Percentiles rank a stretch among this genome's conserved stretches.
Conservation (phyloP, 1,284 basidiomycete genomes). For the Waitea zeae region DNA sequence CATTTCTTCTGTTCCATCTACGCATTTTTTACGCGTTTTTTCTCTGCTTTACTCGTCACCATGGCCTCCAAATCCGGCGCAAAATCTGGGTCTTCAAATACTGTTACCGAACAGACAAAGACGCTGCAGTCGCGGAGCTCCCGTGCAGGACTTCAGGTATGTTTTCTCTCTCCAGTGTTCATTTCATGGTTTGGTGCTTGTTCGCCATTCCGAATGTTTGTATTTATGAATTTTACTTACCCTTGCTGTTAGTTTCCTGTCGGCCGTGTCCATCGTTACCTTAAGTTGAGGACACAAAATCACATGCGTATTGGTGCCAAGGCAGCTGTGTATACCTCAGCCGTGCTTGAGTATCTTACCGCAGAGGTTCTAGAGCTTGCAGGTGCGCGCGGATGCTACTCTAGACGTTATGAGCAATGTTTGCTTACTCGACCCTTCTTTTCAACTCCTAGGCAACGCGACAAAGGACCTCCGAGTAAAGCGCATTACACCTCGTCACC, state of each 20-base stretch:
- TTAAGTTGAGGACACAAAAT: constrained; percentile 87
- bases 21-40: not conserved
- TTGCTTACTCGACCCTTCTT: constrained; percentile 1
- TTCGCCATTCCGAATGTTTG: constrained; percentile 14
- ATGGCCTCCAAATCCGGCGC: not conserved
- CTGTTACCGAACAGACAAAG: constrained; percentile 6
- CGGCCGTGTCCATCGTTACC: constrained; percentile 88
- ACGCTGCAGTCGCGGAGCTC: constrained; percentile 54
- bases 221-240: not conserved
- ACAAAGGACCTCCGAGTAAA: constrained; percentile 93
- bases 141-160: constrained; percentile 73
- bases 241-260: constrained; percentile 56
- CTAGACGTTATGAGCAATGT: not conserved
- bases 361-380: constrained; percentile 85
- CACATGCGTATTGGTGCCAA: constrained; percentile 88
- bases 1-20: too few relatives aligned
- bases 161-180: constrained; percentile 11
- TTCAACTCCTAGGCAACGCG: constrained; percentile 61
- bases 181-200: constrained; percentile 1
- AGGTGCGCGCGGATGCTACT: constrained; percentile 30
- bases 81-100: not conserved
- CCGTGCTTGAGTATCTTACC: constrained; percentile 82
- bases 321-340: constrained; percentile 84
- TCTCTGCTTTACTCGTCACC: not conserved
- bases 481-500: constrained; percentile 88